These are phyloP conservation scores for Flaveria trinervia DNA, from an alignment of 129 eudicot species.

Conservation along the genomic window DNA sequence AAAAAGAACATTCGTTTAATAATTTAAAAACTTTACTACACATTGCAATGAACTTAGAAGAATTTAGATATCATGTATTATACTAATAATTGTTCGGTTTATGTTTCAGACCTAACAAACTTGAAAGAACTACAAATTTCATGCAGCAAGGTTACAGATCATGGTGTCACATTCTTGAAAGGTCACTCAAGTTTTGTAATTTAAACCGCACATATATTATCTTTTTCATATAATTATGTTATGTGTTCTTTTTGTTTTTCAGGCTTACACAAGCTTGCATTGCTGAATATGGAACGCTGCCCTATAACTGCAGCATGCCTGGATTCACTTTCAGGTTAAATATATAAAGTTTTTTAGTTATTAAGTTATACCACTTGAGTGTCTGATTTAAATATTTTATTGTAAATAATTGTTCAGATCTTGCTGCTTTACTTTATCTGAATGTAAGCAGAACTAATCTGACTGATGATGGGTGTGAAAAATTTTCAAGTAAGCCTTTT, in stretches of 20 bases:
- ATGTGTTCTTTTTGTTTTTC: conserved; percentile 18
- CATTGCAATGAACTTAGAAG: neutral
- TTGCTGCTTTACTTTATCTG: conserved; percentile 60
- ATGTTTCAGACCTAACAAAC: conserved; percentile 61
- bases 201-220: neutral
- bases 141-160: conserved; percentile 84
- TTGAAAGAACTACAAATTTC: conserved; percentile 83
- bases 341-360: neutral
- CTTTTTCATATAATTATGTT: neutral
- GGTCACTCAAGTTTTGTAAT: conserved; percentile 39
- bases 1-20: neutral
- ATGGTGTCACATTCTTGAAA: conserved; percentile 69
- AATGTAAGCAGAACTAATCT: conserved; percentile 84
- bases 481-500: conserved; percentile 61
- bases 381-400: neutral
- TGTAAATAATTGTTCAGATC: conserved; percentile 45
- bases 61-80: neutral
- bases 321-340: conserved; percentile 79
- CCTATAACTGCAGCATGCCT: conserved; percentile 81
- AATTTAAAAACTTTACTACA: neutral
- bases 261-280: conserved; percentile 72
- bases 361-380: neutral
- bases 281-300: conserved; percentile 95
- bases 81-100: conserved; percentile 1
- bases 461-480: conserved; percentile 73